Base-by-base conservation (phyloP, 2,329 filamentous ascomycete species). In the Fusarium sp. region DNA sequence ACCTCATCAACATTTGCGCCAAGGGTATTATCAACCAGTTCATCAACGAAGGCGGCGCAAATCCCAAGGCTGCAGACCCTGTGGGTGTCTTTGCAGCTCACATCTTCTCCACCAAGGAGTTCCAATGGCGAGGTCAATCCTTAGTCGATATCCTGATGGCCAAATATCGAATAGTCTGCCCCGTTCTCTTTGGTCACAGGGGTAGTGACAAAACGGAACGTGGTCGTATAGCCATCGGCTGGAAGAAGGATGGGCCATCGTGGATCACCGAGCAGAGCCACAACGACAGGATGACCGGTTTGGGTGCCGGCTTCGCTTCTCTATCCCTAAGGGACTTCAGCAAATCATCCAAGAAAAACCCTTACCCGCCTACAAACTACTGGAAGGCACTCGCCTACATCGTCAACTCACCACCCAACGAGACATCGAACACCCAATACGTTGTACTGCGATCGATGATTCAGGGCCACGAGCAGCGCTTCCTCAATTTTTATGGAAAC, bases 131-230 rank as follows among this genome's bases (percentile, higher is more conserved):
- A 51, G 91, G 89, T 10, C 80, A 86, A 47, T 86, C 90, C 2
- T 84, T 97, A 60, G 90, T 94, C 53, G 93, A 97, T 76, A 92
- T 98, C 62, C 84, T 98, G 31, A 91, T 97, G 74, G 84, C 94
- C 56, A 98, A 98, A 79, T 92, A 93, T 74, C 89, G 94, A 62
- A 84, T 92, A 17, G 85, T 88, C 5, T 97, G 94, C 73, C 95
- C 96, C 0, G 90, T 94, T 2, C 83, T 99, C 1, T 98, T 97
- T 77, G 95, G 95, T 19, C 88, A 94, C 69, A 86, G 88, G 43
- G 94, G 93, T 24, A 89, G 84, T 65, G 93, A 97, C 77, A 89
- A 85, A 65, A 97, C 90, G 1, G 86, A 89, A 45, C 83, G 84
- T 13, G 94, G 93, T 1, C 87, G 90, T 14, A 71, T 80, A 19